These are phyloP conservation scores for Crithidia bombi DNA, from an alignment of 208 protist genomes.

Conservation along the genomic window DNA sequence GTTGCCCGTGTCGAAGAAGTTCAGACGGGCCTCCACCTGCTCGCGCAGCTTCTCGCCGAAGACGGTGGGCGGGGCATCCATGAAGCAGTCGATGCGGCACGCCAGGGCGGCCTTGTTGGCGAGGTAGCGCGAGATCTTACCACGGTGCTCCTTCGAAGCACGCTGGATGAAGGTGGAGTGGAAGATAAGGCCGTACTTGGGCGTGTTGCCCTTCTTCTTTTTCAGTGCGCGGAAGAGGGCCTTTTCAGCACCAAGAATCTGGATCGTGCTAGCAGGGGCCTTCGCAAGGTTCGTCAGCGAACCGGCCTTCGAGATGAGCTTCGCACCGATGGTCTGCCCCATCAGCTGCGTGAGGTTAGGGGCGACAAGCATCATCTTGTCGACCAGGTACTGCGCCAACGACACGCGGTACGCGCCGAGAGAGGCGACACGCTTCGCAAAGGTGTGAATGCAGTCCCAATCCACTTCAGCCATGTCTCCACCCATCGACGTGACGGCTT, in stretches of 20 bases:
- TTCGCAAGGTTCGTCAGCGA: conserved; percentile 99
- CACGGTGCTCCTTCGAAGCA: conserved; percentile 98
- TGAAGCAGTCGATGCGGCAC: conserved; percentile 98
- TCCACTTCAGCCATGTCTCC: conserved; percentile 96
- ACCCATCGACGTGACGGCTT: conserved; percentile 97
- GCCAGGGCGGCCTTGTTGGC: conserved; percentile 99
- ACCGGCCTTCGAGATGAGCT: conserved; percentile 98
- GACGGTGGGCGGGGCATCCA: conserved; percentile 86
- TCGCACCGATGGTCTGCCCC: conserved; percentile 98
- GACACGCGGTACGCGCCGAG: conserved; percentile 92
- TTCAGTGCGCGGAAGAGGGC: conserved; percentile 99
- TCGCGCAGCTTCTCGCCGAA: conserved; percentile 96
- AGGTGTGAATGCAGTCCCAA: conserved; percentile 95
- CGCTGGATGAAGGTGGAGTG: conserved; percentile 98
- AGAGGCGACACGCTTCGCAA: conserved; percentile 94
- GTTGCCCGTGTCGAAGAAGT: conserved; percentile 98
- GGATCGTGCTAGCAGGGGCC: conserved; percentile 99
- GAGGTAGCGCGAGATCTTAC: conserved; percentile 98
- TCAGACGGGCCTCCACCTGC: conserved; percentile 98
- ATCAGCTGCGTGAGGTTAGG: conserved; percentile 99
- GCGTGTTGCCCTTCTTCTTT: conserved; percentile 98
- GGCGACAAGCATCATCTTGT: conserved; percentile 96
- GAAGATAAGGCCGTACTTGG: conserved; percentile 99
- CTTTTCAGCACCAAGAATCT: conserved; percentile 99
- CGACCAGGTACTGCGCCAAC: conserved; percentile 96